Conservation (phyloP, 495 filamentous ascomycete genomes). For the Margaritispora aquatica region DNA sequence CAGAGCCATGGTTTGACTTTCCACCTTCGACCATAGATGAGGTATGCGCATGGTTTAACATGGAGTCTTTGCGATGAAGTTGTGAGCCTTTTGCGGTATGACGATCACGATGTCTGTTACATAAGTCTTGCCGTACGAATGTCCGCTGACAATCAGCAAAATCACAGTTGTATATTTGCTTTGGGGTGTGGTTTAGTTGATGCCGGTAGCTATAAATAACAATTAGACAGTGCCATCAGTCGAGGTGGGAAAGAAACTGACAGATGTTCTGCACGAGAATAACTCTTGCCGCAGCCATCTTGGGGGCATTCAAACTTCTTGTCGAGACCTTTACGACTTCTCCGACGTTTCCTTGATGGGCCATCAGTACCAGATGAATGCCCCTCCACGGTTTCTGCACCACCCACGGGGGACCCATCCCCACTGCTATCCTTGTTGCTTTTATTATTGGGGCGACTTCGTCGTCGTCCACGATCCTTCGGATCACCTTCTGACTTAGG, state of each 20-base stretch:
- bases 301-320: conserved; percentile 93
- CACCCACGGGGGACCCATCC: conserved; percentile 25
- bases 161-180: conserved; percentile 93
- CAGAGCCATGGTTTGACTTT: conserved; percentile 34
- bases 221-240: background rate
- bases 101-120: conserved; percentile 86
- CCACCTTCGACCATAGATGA: conserved; percentile 39
- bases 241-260: conserved; percentile 34
- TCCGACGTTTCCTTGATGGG: conserved; percentile 58
- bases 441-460: conserved; percentile 40
- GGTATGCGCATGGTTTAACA: conserved; percentile 53
- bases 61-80: conserved; percentile 81
- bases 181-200: conserved; percentile 93
- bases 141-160: conserved; percentile 85
- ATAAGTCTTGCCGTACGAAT: conserved; percentile 93
- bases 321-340: conserved; percentile 82
- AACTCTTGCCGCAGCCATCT: conserved; percentile 89
- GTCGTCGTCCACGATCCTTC: conserved; percentile 37
- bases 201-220: conserved; percentile 62
- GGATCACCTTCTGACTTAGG: conserved; percentile 37
- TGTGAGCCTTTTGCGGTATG: conserved; percentile 96
- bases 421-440: conserved; percentile 23
- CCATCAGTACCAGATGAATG: conserved; percentile 50
- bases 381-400: conserved; percentile 13
- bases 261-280: conserved; percentile 93